phyloP scores from a whole-genome alignment of 2,329 filamentous ascomycete species.

The Coccinonectria pachysandricola region DNA sequence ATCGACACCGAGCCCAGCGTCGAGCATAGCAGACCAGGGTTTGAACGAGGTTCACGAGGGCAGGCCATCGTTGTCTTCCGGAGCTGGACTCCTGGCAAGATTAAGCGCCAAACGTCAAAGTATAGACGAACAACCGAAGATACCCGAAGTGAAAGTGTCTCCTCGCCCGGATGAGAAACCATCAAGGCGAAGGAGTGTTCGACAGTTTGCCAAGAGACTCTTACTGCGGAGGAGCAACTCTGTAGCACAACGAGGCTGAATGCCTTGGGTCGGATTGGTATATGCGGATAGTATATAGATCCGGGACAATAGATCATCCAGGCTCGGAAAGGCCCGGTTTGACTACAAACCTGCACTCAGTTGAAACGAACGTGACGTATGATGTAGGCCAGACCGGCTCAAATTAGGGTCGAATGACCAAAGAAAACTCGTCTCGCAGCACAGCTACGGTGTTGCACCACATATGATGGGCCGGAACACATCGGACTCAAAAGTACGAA shows the following conservation, averaged over 20 bases:
- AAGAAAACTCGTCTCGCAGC: too few relatives aligned
- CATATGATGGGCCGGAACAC: too few relatives aligned
- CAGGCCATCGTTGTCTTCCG: slow-evolving; percentile 15
- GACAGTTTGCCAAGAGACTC: slow-evolving; percentile 18
- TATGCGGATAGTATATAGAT: slow-evolving; percentile 3
- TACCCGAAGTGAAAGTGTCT: slow-evolving; percentile 10
- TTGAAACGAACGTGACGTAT: too few relatives aligned
- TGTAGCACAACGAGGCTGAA: slow-evolving; percentile 16
- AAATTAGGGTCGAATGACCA: too few relatives aligned
- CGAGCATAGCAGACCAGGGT: too few relatives aligned
- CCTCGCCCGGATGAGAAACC: slow-evolving; percentile 12
- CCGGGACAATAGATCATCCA: slow-evolving; percentile 13
- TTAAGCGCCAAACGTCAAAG: slow-evolving; percentile 16
- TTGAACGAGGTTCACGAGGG: too few relatives aligned
- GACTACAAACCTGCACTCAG: too few relatives aligned
- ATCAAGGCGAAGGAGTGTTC: slow-evolving; percentile 18
- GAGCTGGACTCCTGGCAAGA: slow-evolving; percentile 14
- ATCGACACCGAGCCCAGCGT: slow-evolving; percentile 10
- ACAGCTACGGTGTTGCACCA: too few relatives aligned
- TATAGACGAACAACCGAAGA: slow-evolving; percentile 16
- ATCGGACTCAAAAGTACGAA: too few relatives aligned
- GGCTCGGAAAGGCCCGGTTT: slow-evolving; percentile 4
- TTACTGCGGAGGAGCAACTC: slow-evolving; percentile 21
- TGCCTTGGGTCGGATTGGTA: too few relatives aligned
- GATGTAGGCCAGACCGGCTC: too few relatives aligned